Percentiles rank a stretch among this genome's conserved stretches.
phyloP scores from a whole-genome alignment of 1,139 yeast species.

The Keqinozyma sinolaborantium region DNA sequence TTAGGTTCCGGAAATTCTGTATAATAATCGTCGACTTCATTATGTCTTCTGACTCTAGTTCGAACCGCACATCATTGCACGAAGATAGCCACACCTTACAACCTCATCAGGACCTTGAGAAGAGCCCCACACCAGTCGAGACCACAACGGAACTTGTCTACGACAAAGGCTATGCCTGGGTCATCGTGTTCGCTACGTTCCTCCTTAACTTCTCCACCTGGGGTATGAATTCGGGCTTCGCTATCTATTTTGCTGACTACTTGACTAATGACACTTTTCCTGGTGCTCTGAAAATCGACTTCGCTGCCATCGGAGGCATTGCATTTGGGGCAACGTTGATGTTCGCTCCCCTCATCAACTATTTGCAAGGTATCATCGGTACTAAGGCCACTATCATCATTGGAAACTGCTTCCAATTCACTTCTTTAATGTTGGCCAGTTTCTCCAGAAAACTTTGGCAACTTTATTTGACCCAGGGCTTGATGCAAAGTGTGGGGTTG shows the following conservation, averaged over 20 bases:
- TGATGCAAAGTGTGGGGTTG: conserved; percentile 48
- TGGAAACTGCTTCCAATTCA: conserved; percentile 49
- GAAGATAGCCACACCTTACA: too few relatives aligned
- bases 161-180: conserved; percentile 52
- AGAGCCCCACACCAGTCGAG: background rate
- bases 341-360: conserved; percentile 40
- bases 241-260: conserved; percentile 49
- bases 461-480: conserved; percentile 48
- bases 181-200: conserved; percentile 38
- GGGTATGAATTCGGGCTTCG: conserved; percentile 55
- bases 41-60: too few relatives aligned
- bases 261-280: conserved; percentile 28
- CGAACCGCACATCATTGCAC: too few relatives aligned
- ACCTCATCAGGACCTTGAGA: background rate
- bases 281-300: conserved; percentile 41
- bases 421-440: conserved; percentile 52
- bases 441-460: conserved; percentile 50
- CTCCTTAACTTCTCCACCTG: conserved; percentile 44
- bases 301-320: conserved; percentile 39
- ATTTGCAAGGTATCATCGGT: conserved; percentile 36
- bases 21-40: too few relatives aligned
- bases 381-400: conserved; percentile 29
- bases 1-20: too few relatives aligned
- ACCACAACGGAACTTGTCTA: conserved; percentile 5
- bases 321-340: conserved; percentile 36